Evolutionary conservation across 2,329 filamentous ascomycete species (phyloP).

Genomic region (Biscogniauxia marginata): DNA sequence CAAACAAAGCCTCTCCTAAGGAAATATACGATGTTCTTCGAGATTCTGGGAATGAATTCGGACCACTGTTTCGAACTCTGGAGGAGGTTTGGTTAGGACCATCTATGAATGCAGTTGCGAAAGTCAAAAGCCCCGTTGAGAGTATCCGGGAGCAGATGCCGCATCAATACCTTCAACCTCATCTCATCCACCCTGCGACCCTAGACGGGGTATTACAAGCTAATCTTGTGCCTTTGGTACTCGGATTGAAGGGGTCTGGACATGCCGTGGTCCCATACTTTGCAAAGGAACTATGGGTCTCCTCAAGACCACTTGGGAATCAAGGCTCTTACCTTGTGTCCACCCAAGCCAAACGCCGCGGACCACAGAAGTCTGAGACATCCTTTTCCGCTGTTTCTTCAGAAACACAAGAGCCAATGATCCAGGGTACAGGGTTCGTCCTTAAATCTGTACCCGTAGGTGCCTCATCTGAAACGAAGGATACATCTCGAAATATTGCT

Average conservation of each 20-base stretch:
- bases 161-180: conserved; percentile 12
- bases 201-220: conserved; percentile 19
- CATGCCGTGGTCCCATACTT: conserved; percentile 15
- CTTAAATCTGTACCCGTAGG: conserved; percentile 9
- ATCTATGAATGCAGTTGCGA: not conserved
- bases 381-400: conserved; percentile 11
- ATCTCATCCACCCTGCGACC: conserved; percentile 19
- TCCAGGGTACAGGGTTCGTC: conserved; percentile 9
- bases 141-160: conserved; percentile 10
- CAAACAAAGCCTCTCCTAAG: conserved; percentile 4
- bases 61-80: conserved; percentile 16
- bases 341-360: conserved; percentile 5
- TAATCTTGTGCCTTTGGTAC: conserved; percentile 11
- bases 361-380: conserved; percentile 12
- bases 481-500: conserved; percentile 8
- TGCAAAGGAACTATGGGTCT: conserved; percentile 12
- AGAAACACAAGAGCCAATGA: conserved; percentile 9
- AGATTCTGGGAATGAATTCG: conserved; percentile 15
- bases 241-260: not conserved
- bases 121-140: conserved; percentile 9
- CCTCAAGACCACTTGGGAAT: conserved; percentile 5
- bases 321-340: conserved; percentile 10
- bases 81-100: conserved; percentile 8
- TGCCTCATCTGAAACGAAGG: not conserved
- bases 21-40: conserved; percentile 10